phyloP scores from a whole-genome alignment of 2,329 filamentous ascomycete species.

The Simplicillium sp. region DNA sequence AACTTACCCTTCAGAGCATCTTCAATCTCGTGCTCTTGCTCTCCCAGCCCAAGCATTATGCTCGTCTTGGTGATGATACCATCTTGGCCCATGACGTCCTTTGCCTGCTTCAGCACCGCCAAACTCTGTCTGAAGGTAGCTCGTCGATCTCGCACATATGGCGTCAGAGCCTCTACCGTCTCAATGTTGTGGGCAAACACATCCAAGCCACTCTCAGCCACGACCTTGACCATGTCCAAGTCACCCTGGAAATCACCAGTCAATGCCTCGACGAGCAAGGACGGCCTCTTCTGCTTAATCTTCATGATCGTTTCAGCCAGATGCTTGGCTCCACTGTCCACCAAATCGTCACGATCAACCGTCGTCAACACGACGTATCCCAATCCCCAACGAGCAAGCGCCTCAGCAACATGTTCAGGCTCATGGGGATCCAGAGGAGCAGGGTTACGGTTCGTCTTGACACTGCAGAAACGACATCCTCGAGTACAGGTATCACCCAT shows the following conservation, averaged over 20 bases:
- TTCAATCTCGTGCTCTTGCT: constrained; percentile 80
- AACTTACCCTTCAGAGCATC: constrained; percentile 59
- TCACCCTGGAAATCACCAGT: constrained; percentile 85
- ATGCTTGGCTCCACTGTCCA: constrained; percentile 79
- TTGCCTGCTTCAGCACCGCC: constrained; percentile 69
- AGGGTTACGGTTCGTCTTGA: constrained; percentile 74
- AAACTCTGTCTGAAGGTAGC: constrained; percentile 85
- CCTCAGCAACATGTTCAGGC: constrained; percentile 93
- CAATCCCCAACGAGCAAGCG: constrained; percentile 82
- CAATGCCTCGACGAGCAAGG: constrained; percentile 71
- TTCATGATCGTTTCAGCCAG: constrained; percentile 90
- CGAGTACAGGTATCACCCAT: constrained; percentile 98
- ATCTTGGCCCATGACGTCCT: constrained; percentile 57
- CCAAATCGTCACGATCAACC: constrained; percentile 88
- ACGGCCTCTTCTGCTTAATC: constrained; percentile 77
- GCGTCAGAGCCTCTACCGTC: constrained; percentile 84
- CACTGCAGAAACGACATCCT: constrained; percentile 92
- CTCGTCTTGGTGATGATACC: constrained; percentile 96
- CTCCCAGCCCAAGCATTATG: constrained; percentile 90
- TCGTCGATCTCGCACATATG: constrained; percentile 78
- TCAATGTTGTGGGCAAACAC: constrained; percentile 98
- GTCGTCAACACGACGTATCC: constrained; percentile 92
- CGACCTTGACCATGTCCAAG: constrained; percentile 73
- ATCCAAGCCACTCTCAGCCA: constrained; percentile 82
- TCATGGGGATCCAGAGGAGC: constrained; percentile 87